These are phyloP conservation scores for Pseudogymnoascus destructans DNA, from an alignment of 2,329 filamentous ascomycete genomes.

Conservation along the genomic window DNA sequence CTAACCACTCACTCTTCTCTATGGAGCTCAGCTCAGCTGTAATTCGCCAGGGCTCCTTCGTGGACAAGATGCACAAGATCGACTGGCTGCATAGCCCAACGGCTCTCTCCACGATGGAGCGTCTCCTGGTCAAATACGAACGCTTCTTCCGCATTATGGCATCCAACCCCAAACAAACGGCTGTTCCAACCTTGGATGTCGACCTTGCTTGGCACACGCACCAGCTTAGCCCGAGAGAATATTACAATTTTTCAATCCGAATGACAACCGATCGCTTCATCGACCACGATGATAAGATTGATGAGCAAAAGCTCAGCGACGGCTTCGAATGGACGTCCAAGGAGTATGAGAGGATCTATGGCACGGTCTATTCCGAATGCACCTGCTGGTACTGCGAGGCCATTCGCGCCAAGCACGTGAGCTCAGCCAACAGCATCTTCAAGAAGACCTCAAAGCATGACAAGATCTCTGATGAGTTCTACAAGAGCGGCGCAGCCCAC, in stretches of 20 bases:
- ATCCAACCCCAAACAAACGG: constrained; percentile 32
- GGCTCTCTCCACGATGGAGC: constrained; percentile 46
- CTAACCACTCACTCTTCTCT: constrained; percentile 50
- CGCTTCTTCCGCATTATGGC: constrained; percentile 51
- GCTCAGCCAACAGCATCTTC: constrained; percentile 33
- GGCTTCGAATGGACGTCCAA: constrained; percentile 63
- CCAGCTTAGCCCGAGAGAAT: constrained; percentile 51
- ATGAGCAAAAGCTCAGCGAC: constrained; percentile 48
- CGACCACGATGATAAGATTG: constrained; percentile 76
- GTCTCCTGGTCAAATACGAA: constrained; percentile 50
- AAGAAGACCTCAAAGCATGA: constrained; percentile 32
- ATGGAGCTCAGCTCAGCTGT: constrained; percentile 54
- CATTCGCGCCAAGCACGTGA: constrained; percentile 44
- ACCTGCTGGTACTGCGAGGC: constrained; percentile 77
- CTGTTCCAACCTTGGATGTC: constrained; percentile 61
- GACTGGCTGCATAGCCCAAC: constrained; percentile 68
- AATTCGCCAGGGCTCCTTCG: constrained; percentile 51
- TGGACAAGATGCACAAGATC: constrained; percentile 61
- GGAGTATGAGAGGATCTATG: constrained; percentile 50
- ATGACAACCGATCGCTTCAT: constrained; percentile 43
- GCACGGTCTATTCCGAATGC: constrained; percentile 60
- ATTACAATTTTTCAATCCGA: constrained; percentile 43
- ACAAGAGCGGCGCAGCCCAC: constrained; percentile 35
- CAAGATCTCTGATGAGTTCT: constrained; percentile 34
- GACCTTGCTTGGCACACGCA: constrained; percentile 75